Conservation (phyloP, 768 basidiomycete genomes). For the Trametes cubensis region DNA sequence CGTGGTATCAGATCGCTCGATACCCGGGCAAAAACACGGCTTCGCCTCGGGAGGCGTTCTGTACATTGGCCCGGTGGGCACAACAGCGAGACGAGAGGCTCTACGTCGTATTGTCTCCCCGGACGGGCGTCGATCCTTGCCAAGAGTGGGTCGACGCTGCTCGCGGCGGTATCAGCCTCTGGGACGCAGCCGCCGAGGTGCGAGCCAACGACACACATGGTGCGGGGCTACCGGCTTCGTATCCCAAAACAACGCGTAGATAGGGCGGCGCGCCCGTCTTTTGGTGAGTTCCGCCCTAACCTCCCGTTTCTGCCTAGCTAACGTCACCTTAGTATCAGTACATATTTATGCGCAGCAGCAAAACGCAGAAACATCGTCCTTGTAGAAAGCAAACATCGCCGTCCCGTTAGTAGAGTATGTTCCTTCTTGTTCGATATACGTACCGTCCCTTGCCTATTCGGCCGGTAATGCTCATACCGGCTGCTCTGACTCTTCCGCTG, state of each 20-base stretch:
- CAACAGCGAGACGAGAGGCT: slow-evolving; percentile 23
- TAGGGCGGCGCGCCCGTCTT: not conserved
- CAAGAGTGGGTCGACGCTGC: slow-evolving; percentile 29
- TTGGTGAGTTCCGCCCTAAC: not conserved
- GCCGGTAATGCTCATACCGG: too few relatives aligned
- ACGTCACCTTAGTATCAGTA: too few relatives aligned
- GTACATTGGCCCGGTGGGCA: slow-evolving; percentile 17
- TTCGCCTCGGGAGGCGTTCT: slow-evolving; percentile 26
- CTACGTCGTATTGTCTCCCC: slow-evolving; percentile 26
- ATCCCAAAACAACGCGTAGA: slow-evolving; percentile 7
- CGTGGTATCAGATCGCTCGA: slow-evolving; percentile 25
- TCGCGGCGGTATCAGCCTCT: slow-evolving; percentile 23
- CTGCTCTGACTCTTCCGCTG: too few relatives aligned
- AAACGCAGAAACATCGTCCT: too few relatives aligned
- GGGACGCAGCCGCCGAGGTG: slow-evolving; percentile 23
- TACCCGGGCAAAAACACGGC: slow-evolving; percentile 4
- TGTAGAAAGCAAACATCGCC: too few relatives aligned
- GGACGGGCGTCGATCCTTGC: slow-evolving; percentile 2
- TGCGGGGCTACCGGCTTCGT: slow-evolving; percentile 20
- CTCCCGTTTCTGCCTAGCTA: too few relatives aligned
- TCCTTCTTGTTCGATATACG: too few relatives aligned
- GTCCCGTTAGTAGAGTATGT: too few relatives aligned
- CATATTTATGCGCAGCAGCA: too few relatives aligned
- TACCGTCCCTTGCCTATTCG: too few relatives aligned
- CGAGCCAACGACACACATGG: slow-evolving; percentile 17